A percentile compares a stretch with the other conserved stretches of the same genome.
phyloP scores from a whole-genome alignment of 163 green algal species.

The Scenedesmus sp. region DNA sequence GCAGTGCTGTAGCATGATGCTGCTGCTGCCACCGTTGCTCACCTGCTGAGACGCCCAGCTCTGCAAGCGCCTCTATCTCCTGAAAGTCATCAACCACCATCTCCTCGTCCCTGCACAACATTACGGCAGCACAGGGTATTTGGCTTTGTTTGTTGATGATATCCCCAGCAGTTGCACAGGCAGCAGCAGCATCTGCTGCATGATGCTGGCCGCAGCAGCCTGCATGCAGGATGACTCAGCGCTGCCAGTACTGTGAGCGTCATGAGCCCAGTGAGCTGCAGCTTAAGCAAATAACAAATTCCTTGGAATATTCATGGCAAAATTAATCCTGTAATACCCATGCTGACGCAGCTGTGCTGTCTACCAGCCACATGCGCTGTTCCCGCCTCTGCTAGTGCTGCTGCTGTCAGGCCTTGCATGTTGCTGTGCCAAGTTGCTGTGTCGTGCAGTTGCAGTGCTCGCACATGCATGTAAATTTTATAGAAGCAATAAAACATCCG shows the following conservation, averaged over 20 bases:
- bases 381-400: neutral
- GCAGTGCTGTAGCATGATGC: too few relatives aligned
- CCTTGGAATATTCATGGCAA: neutral
- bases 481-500: neutral
- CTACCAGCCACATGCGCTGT: neutral
- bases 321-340: neutral
- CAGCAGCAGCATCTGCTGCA: neutral
- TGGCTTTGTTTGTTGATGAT: neutral
- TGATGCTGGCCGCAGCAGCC: neutral
- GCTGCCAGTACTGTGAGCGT: neutral
- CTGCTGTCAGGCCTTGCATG: neutral
- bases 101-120: neutral
- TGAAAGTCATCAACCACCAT: conserved; percentile 73
- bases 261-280: neutral
- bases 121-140: too few relatives aligned
- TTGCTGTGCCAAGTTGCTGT: neutral
- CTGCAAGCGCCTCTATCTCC: conserved; percentile 82
- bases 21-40: neutral
- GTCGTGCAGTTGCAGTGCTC: neutral
- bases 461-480: neutral
- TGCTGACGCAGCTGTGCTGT: neutral
- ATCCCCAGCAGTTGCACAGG: too few relatives aligned
- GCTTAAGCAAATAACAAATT: neutral
- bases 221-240: neutral
- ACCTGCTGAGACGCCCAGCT: conserved; percentile 85